A percentile compares a stretch with the other conserved stretches of the same genome.
Evolutionary conservation across 805 yeast species (phyloP).

Genomic region (Spathaspora hagerdaliae): DNA sequence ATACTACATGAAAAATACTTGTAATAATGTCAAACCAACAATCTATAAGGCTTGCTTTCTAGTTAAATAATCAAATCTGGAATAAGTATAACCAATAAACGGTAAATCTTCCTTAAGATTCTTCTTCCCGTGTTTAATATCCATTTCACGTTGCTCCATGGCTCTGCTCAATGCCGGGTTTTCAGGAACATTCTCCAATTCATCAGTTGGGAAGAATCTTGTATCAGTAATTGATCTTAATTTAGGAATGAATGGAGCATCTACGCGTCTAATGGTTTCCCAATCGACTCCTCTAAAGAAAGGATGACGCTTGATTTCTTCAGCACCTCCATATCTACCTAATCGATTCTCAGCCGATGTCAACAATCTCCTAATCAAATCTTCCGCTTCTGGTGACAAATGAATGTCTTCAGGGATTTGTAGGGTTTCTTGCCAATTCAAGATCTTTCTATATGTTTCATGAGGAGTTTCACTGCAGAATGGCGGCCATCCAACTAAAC

Average conservation of each 20-base stretch:
- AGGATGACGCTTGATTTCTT: conserved; percentile 85
- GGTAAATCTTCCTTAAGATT: conserved; percentile 85
- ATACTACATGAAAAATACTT: too few species aligned
- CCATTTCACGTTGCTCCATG: conserved; percentile 57
- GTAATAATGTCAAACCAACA: not conserved
- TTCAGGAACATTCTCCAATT: conserved; percentile 90
- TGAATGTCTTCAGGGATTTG: conserved; percentile 91
- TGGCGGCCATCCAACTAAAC: conserved; percentile 96
- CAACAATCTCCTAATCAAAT: conserved; percentile 70
- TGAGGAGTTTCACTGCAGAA: conserved; percentile 93
- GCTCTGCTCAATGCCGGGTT: conserved; percentile 60
- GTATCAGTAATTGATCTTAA: conserved; percentile 92
- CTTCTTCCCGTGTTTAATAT: conserved; percentile 38
- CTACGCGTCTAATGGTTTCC: conserved; percentile 81
- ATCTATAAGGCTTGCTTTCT: conserved; percentile 54
- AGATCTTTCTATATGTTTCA: conserved; percentile 86
- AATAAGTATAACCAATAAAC: conserved; percentile 94
- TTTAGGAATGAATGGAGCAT: conserved; percentile 92
- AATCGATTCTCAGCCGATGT: conserved; percentile 76
- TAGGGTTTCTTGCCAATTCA: conserved; percentile 86
- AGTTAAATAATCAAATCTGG: conserved; percentile 89
- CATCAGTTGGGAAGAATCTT: conserved; percentile 96
- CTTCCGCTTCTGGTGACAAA: conserved; percentile 83
- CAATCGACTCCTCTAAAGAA: conserved; percentile 96
- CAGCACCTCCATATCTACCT: conserved; percentile 90